A percentile compares a stretch with the other conserved stretches of the same genome.
Evolutionary conservation across 495 filamentous ascomycete species (phyloP).

Genomic region (Darksidea phi): DNA sequence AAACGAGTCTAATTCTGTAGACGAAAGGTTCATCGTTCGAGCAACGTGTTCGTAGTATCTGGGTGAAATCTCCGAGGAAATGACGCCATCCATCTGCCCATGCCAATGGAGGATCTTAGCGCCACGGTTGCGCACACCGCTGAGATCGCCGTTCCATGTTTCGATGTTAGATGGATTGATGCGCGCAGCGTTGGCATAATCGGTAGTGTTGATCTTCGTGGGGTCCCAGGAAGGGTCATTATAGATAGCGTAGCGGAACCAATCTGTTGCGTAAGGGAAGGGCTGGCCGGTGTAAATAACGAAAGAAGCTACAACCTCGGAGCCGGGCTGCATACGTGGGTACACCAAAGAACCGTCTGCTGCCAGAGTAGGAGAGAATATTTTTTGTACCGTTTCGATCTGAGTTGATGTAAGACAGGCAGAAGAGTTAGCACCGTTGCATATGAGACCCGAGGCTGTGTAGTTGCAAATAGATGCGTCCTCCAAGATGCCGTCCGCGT

Average conservation of each 20-base stretch:
- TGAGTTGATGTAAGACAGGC: conserved; percentile 36
- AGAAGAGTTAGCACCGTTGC: conserved; percentile 18
- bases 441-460: conserved; percentile 29
- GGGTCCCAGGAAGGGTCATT: conserved; percentile 52
- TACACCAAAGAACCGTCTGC: conserved; percentile 39
- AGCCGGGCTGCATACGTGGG: conserved; percentile 41
- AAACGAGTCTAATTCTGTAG: conserved; percentile 54
- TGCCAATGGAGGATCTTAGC: conserved; percentile 42
- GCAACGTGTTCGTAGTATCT: conserved; percentile 46
- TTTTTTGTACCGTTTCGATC: conserved; percentile 14
- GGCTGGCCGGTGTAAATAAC: conserved; percentile 8
- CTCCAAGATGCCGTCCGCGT: conserved; percentile 32
- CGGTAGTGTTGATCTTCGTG: conserved; percentile 43
- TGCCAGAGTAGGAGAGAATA: conserved; percentile 13
- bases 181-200: conserved; percentile 37
- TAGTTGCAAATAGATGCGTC: conserved; percentile 38
- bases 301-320: conserved; percentile 9
- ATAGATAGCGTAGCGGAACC: conserved; percentile 55
- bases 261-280: conserved; percentile 33
- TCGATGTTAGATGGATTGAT: conserved; percentile 50
- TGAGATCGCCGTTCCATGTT: conserved; percentile 49
- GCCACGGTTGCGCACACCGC: conserved; percentile 31
- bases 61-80: conserved; percentile 32
- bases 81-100: conserved; percentile 36
- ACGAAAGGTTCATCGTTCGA: conserved; percentile 46